A percentile compares a stretch with the other conserved stretches of the same genome.
Conservation (phyloP, 768 basidiomycete genomes). For the Russula griseocarnosa region DNA sequence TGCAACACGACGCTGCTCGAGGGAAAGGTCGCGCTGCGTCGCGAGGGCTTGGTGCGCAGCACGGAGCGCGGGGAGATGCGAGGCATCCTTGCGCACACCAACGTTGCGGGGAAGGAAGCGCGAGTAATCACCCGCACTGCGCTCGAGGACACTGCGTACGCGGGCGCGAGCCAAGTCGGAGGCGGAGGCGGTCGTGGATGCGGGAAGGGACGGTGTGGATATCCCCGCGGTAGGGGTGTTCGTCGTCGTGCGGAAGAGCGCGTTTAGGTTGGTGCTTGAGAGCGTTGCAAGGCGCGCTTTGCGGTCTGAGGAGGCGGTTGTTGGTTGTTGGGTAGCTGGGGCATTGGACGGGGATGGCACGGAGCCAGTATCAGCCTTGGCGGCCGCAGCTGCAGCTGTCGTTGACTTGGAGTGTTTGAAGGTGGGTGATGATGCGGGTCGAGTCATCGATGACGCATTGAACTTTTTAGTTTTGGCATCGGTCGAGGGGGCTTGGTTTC, state of each 20-base stretch:
- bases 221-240: neutral
- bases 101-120: slow-evolving; percentile 39
- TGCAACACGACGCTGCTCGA: slow-evolving; percentile 40
- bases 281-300: slow-evolving; percentile 5
- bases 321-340: neutral
- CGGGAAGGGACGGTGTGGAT: neutral
- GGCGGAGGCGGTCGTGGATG: slow-evolving; percentile 9
- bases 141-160: slow-evolving; percentile 36
- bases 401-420: neutral
- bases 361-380: neutral
- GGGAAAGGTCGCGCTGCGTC: slow-evolving; percentile 41
- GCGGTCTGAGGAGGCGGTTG: neutral
- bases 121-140: slow-evolving; percentile 48
- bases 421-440: neutral
- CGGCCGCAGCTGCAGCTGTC: neutral
- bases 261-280: slow-evolving; percentile 19
- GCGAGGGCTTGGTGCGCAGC: slow-evolving; percentile 44
- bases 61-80: slow-evolving; percentile 39
- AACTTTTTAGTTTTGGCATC: neutral
- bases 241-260: slow-evolving; percentile 19
- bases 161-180: slow-evolving; percentile 26
- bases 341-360: neutral
- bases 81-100: slow-evolving; percentile 31
- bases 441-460: slow-evolving; percentile 10
- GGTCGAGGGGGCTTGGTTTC: neutral